phyloP scores from a whole-genome alignment of 2,329 filamentous ascomycete species.

The Claviceps humidiphila region DNA sequence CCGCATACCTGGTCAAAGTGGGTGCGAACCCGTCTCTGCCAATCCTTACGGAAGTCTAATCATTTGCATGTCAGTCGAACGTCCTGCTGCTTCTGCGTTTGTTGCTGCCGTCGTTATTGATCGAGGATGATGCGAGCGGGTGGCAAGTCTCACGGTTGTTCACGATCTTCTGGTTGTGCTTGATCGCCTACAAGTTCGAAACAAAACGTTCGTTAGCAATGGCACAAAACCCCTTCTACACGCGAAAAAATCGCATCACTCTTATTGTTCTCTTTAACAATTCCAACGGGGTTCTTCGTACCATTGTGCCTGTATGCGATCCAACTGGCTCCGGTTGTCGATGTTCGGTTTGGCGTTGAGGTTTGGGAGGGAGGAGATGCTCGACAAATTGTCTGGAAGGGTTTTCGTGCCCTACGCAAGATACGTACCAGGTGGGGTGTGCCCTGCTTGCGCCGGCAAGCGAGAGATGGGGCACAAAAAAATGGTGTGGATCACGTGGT shows the following conservation, averaged over 20 bases:
- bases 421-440: constrained; percentile 21
- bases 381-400: constrained; percentile 28
- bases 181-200: constrained; percentile 60
- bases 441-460: constrained; percentile 6
- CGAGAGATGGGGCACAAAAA: constrained; percentile 6
- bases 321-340: constrained; percentile 32
- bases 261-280: constrained; percentile 4
- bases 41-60: constrained; percentile 98
- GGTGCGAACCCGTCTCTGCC: constrained; percentile 96
- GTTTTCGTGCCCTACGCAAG: constrained; percentile 28
- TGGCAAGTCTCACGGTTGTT: constrained; percentile 63
- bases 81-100: not conserved
- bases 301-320: constrained; percentile 44
- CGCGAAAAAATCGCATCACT: constrained; percentile 1
- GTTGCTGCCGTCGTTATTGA: constrained; percentile 16
- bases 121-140: constrained; percentile 3
- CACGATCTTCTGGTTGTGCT: constrained; percentile 98
- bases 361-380: constrained; percentile 22
- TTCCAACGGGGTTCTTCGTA: constrained; percentile 20
- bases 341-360: constrained; percentile 26
- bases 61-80: constrained; percentile 24
- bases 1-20: constrained; percentile 96
- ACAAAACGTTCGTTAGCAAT: constrained; percentile 19
- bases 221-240: constrained; percentile 10
- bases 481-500: constrained; percentile 13